phyloP scores from a whole-genome alignment of 352 stramenopile genomes.

The Phytopythium vexans region DNA sequence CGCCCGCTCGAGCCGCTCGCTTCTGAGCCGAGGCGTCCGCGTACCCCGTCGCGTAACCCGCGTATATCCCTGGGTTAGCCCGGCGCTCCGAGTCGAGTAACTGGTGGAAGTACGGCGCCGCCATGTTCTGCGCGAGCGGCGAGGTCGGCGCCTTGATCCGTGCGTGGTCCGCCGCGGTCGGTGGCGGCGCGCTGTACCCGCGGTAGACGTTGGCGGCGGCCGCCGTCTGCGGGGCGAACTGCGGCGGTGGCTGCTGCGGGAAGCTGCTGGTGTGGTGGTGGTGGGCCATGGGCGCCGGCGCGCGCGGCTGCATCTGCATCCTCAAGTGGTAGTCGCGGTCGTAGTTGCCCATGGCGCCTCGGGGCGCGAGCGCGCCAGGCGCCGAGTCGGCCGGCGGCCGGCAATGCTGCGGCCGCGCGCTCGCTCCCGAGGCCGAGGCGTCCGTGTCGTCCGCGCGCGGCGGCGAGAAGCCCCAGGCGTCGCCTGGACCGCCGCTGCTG shows the following conservation, averaged over 20 bases:
- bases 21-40: neutral
- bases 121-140: constrained; percentile 1
- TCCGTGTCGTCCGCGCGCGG: constrained; percentile 9
- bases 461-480: constrained; percentile 6
- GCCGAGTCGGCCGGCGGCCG: constrained; percentile 5
- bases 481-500: constrained; percentile 10
- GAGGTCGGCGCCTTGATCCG: constrained; percentile 7
- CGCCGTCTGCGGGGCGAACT: constrained; percentile 10
- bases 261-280: constrained; percentile 10
- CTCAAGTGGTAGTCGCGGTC: constrained; percentile 48
- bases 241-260: constrained; percentile 8
- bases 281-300: constrained; percentile 5
- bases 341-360: constrained; percentile 47
- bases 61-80: no score
- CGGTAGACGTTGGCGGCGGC: no score
- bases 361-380: neutral
- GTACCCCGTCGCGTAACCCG: neutral
- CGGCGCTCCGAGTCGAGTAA: constrained; percentile 19
- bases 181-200: no score
- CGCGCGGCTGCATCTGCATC: constrained; percentile 36
- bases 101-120: constrained; percentile 23
- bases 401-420: neutral
- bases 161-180: constrained; percentile 1
- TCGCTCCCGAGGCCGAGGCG: neutral
- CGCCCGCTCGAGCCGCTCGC: neutral